Conservation (phyloP, 208 protist species). For the Trypanosomatidae sp. region DNA sequence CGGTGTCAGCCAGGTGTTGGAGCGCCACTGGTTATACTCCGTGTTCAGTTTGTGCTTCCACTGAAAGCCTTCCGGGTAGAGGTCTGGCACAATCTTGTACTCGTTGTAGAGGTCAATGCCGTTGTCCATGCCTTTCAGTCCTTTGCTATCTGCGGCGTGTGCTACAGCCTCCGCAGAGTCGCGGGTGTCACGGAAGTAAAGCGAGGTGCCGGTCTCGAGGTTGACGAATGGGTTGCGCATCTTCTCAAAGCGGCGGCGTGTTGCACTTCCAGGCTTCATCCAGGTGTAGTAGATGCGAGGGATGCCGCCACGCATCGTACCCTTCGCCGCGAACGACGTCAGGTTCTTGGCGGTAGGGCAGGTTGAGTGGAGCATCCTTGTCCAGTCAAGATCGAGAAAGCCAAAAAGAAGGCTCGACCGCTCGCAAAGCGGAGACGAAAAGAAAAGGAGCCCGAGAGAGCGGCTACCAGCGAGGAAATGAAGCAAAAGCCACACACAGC, state of each 20-base stretch:
- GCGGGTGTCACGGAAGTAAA: conserved; percentile 91
- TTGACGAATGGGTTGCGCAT: conserved; percentile 94
- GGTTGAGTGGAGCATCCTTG: conserved; percentile 54
- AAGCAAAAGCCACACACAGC: not conserved
- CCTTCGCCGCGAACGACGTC: conserved; percentile 87
- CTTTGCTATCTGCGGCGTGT: conserved; percentile 87
- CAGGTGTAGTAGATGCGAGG: conserved; percentile 93
- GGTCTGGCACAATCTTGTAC: conserved; percentile 92
- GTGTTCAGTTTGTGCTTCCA: conserved; percentile 94
- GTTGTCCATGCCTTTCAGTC: conserved; percentile 93
- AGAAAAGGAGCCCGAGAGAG: not conserved
- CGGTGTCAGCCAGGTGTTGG: conserved; percentile 92
- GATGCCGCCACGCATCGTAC: conserved; percentile 90
- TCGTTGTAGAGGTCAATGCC: conserved; percentile 92
- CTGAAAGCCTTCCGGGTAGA: conserved; percentile 93
- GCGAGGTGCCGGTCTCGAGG: conserved; percentile 89
- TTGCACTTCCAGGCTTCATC: conserved; percentile 92
- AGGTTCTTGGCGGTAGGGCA: conserved; percentile 66
- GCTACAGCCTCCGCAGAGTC: conserved; percentile 87
- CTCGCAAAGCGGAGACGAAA: not conserved
- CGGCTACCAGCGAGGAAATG: not conserved
- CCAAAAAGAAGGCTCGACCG: not conserved
- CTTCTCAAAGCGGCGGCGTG: conserved; percentile 92
- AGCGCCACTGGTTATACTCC: conserved; percentile 94
- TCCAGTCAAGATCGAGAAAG: not conserved